Percentiles rank a stretch among this genome's conserved stretches.
These are phyloP conservation scores for Naganishia onofrii DNA, from an alignment of 768 basidiomycete genomes.

Conservation along the genomic window DNA sequence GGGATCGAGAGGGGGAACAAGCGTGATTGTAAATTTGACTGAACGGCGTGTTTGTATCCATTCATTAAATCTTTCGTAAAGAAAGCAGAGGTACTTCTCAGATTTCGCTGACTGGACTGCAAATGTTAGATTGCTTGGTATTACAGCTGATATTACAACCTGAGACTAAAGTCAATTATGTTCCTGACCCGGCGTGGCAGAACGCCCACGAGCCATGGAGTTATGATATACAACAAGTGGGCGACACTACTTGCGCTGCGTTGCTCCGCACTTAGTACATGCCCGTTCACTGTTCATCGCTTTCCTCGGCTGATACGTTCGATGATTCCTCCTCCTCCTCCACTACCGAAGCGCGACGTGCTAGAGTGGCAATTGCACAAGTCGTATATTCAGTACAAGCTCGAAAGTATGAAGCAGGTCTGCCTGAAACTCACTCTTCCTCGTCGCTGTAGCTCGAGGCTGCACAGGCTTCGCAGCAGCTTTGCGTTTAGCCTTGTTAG, in stretches of 20 bases:
- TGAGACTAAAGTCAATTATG: too few relatives aligned
- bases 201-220: too few relatives aligned
- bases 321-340: constrained; percentile 7
- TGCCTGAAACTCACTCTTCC: neutral
- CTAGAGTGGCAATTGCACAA: neutral
- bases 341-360: neutral
- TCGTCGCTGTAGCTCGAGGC: neutral
- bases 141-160: constrained; percentile 1
- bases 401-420: neutral
- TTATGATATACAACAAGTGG: too few relatives aligned
- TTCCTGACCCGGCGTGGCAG: too few relatives aligned
- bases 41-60: constrained; percentile 10
- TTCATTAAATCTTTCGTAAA: neutral
- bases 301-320: neutral
- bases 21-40: neutral
- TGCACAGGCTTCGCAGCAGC: constrained; percentile 36
- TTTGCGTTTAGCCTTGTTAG: constrained; percentile 62
- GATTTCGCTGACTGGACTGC: too few relatives aligned
- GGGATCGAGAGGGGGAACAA: neutral
- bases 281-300: constrained; percentile 4
- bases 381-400: neutral
- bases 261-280: too few relatives aligned
- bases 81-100: too few relatives aligned
- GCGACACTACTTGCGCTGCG: too few relatives aligned
- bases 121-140: neutral